phyloP scores from a whole-genome alignment of 495 filamentous ascomycete species.

The Tuber aestivum region DNA sequence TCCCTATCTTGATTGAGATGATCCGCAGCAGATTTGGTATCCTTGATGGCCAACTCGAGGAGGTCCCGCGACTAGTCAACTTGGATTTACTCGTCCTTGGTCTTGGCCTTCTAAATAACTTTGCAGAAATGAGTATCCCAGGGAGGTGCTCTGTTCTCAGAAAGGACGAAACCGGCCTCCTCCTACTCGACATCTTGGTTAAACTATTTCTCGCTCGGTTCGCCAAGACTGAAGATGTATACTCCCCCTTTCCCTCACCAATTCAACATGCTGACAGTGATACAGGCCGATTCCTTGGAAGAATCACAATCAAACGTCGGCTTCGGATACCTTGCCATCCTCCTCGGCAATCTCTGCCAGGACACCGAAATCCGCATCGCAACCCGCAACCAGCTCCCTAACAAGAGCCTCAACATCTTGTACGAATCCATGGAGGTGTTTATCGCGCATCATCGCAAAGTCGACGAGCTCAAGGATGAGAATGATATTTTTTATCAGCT shows the following conservation, averaged over 20 bases:
- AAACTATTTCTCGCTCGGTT: constrained; percentile 45
- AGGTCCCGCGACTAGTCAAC: constrained; percentile 48
- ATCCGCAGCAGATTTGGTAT: constrained; percentile 43
- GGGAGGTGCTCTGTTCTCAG: constrained; percentile 23
- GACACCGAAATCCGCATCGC: constrained; percentile 49
- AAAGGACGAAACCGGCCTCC: constrained; percentile 16
- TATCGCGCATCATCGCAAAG: constrained; percentile 65
- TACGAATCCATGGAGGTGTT: constrained; percentile 84
- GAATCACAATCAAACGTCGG: constrained; percentile 82
- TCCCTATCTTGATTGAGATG: constrained; percentile 40
- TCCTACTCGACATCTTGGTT: constrained; percentile 47
- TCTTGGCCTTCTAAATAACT: constrained; percentile 80
- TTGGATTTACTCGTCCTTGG: constrained; percentile 71
- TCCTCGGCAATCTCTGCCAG: constrained; percentile 74
- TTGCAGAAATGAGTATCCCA: constrained; percentile 64
- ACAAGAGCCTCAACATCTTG: constrained; percentile 56
- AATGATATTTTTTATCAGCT: constrained; percentile 48
- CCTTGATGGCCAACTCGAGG: constrained; percentile 45
- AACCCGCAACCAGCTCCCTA: constrained; percentile 52
- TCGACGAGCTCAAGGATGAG: constrained; percentile 52
- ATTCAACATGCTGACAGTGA: constrained; percentile 11
- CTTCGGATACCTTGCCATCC: constrained; percentile 80
- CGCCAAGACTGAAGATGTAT: constrained; percentile 49
- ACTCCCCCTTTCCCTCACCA: constrained; percentile 16
- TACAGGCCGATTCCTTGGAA: constrained; percentile 73